A percentile compares a stretch with the other conserved stretches of the same genome.
These are phyloP conservation scores for Auxenochlorella pyrenoidosa DNA, from an alignment of 139 green algal genomes.

Conservation along the genomic window DNA sequence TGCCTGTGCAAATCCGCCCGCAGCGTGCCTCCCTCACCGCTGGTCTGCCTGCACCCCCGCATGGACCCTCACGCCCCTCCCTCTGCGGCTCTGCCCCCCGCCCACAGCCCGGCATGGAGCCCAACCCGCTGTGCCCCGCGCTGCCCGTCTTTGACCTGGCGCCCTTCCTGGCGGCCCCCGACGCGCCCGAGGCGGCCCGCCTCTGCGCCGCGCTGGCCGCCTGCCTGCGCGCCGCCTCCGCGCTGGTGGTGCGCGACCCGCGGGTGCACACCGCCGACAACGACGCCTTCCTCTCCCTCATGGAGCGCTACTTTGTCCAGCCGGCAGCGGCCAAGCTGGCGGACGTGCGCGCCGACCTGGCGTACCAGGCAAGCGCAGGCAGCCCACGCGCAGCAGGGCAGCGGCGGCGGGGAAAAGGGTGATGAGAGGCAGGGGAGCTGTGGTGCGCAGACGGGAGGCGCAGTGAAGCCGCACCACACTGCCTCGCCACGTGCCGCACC, in stretches of 20 bases:
- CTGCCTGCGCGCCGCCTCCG: constrained; percentile 57
- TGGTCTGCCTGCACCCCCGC: not conserved
- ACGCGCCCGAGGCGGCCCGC: constrained; percentile 16
- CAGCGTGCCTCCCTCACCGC: too few species aligned
- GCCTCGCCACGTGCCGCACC: not conserved
- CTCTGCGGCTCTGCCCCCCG: not conserved
- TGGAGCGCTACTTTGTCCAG: constrained; percentile 90
- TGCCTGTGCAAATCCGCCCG: too few species aligned
- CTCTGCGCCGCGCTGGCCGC: constrained; percentile 56
- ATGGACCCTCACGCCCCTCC: not conserved
- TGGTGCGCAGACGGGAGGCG: too few species aligned
- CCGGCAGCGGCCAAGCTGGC: constrained; percentile 63
- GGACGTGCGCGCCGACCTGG: constrained; percentile 73
- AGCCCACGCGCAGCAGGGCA: not conserved
- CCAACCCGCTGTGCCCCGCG: constrained; percentile 34
- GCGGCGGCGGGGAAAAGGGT: not conserved
- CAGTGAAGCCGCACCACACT: not conserved
- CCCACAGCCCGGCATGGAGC: constrained; percentile 31
- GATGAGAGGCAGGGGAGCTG: too few species aligned
- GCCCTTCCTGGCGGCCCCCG: constrained; percentile 19
- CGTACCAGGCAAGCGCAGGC: constrained; percentile 77
- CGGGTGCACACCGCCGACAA: constrained; percentile 71
- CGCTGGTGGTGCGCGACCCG: constrained; percentile 80
- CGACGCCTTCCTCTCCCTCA: constrained; percentile 81
- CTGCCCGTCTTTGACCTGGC: constrained; percentile 54